Evolutionary conservation across 2,329 filamentous ascomycete genomes (phyloP), one percentile per base, ranked within the genome.

Genomic region (Colletotrichum lentis): DNA sequence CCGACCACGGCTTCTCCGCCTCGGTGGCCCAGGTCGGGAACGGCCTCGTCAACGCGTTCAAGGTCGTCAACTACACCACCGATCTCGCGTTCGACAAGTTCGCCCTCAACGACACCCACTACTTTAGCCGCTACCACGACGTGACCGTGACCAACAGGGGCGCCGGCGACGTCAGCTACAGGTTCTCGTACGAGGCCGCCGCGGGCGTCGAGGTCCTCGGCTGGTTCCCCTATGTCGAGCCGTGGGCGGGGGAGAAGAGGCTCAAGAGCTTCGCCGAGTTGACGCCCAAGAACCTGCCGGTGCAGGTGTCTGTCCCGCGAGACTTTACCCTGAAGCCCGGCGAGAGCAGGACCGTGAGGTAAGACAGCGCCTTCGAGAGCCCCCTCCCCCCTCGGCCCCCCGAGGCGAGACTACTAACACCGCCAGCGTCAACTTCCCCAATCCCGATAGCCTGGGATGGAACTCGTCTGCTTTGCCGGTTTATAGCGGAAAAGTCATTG

Each of bases 61-160:
- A 81, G 67, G 76, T 80, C 3, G 74, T 82, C 12, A 75, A 79
- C 52, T 77, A 80, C 37, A 77, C 69, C 2, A 80, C 79, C 1
- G 69, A 73, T 14, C 71, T 83, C 37, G 74, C 76, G 12, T 78
- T 77, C 5, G 76, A 78, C 37, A 80, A 78, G 67, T 76, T 83
- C 39, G 75, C 76, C 12, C 78, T 83, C 67, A 83, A 83, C 64
- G 82, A 84, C 66, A 83, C 81, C 3, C 75, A 76, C 41, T 72
- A 80, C 68, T 79, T 83, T 67, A 73, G 74, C 35, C 70, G 64
- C 37, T 71, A 72, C 39, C 70, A 72, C 67, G 62, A 71, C 2
- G 56, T 75, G n/a, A 69, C 64, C 46, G 75, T 83, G 62, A 77
- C 74, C 50, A 82, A 83, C 71, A 74, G 74, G 27, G 80, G 75